Base-by-base conservation (phyloP, 306 rosid genomes). In the Arachis stenosperma region DNA sequence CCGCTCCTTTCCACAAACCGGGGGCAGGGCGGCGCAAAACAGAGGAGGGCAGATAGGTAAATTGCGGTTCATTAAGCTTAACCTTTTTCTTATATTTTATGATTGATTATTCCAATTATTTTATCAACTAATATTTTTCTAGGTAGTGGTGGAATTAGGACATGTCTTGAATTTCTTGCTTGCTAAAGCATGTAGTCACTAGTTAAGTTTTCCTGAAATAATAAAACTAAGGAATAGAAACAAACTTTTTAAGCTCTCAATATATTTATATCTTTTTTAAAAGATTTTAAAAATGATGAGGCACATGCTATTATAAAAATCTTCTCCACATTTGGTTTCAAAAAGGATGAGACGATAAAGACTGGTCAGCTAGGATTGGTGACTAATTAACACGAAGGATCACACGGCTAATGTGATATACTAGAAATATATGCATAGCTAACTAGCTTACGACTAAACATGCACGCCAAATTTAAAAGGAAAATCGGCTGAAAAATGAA, bases 21-120 rank as follows among this genome's bases (percentile, higher is more conserved):
- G 40, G 81, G 75, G 59, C 60, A 14, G 13, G 79, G 71, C 83
- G 79, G 79, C 78, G 69, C 10, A 22, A 11, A 46, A 9, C 13
- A 46, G 11, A 8, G 11, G 11, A 8, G 51, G 11, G n/a, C 12
- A 2, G 51, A 46, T 46, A 46, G 2, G 51, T 46, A 46, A 46
- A 46, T 46, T 46, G 51, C 12, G 51, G 11, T 46, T 46, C 10
- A 44, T 10, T 46, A 2, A 2, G 2, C 2, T 6, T 42, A 6
- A 42, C 46, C 7, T 42, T 6, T 46, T 46, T 46, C 9, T 6
- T 44, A 44, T 44, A 6, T 44, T 8, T 46, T 46, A 46, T 46
- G 12, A 8, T 46, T 46, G 13, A 12, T 11, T 48, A 10, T 47
- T 4, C 9, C 9, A 47, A 9, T 47, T 3, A 12, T 47, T 9